These are phyloP conservation scores for Mycena sp. DNA, from an alignment of 1,284 basidiomycete genomes.

Conservation along the genomic window DNA sequence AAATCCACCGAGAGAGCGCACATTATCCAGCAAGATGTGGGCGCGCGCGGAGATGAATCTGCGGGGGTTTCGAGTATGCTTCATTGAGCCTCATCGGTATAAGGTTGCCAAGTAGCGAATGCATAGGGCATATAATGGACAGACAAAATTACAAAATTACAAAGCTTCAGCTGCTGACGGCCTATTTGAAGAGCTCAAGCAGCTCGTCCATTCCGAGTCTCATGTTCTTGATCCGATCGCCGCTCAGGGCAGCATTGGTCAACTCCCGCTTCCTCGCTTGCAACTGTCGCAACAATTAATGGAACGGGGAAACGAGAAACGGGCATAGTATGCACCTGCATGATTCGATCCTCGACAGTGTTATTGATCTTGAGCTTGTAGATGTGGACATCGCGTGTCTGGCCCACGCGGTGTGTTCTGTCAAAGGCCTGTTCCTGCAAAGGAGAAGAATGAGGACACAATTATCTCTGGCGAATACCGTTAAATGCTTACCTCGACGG, in stretches of 20 bases:
- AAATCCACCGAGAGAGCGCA: too few species aligned
- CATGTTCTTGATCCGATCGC: constrained; percentile 86
- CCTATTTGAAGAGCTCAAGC: constrained; percentile 73
- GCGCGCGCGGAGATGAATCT: too few species aligned
- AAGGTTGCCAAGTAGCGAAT: too few species aligned
- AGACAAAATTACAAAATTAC: too few species aligned
- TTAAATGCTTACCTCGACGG: constrained; percentile 59
- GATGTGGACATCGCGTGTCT: constrained; percentile 88
- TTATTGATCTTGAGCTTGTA: constrained; percentile 91
- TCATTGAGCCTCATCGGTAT: too few species aligned
- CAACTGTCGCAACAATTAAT: constrained; percentile 51
- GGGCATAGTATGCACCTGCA: constrained; percentile 56
- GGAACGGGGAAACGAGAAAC: not conserved
- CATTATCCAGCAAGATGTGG: too few species aligned
- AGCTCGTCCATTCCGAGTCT: constrained; percentile 87
- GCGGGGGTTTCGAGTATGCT: too few species aligned
- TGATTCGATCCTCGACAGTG: constrained; percentile 92
- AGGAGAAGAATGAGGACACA: not conserved
- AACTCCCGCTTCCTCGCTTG: constrained; percentile 91
- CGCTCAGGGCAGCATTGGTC: constrained; percentile 85
- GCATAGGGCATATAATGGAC: too few species aligned
- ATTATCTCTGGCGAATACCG: not conserved
- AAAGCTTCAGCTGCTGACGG: too few species aligned
- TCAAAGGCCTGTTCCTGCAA: constrained; percentile 90
- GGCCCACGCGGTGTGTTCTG: constrained; percentile 90